Evolutionary conservation across 257 asterid species (phyloP).

Genomic region (Solanum bulbocastanum): DNA sequence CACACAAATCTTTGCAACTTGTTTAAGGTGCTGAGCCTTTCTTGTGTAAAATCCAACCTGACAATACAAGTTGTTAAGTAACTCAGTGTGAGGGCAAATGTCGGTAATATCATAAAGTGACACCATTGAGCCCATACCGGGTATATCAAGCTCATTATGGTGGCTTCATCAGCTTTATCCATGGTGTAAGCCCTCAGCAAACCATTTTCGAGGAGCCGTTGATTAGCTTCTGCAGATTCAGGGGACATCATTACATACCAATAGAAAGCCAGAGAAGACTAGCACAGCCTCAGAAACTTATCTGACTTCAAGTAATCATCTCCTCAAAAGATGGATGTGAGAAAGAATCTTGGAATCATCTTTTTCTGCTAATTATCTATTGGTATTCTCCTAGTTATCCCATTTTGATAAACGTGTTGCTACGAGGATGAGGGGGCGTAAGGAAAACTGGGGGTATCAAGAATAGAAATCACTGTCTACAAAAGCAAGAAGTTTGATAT

Average conservation of each 20-base stretch:
- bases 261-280: not conserved
- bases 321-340: not conserved
- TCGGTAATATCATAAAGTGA: not conserved
- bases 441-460: not conserved
- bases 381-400: not conserved
- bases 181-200: conserved; percentile 71
- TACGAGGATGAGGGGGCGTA: not conserved
- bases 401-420: not conserved
- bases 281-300: not conserved
- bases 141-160: conserved; percentile 64
- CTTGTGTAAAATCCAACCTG: conserved; percentile 95
- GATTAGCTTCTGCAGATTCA: conserved; percentile 66
- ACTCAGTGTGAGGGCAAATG: not conserved
- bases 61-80: conserved; percentile 1
- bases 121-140: conserved; percentile 39
- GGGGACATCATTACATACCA: not conserved
- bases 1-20: conserved; percentile 67
- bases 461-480: not conserved
- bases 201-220: conserved; percentile 66
- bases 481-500: not conserved
- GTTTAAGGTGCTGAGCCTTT: conserved; percentile 85
- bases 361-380: not conserved
- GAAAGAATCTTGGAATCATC: not conserved
- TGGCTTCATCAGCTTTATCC: conserved; percentile 57
- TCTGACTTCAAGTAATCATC: not conserved